Percentiles rank a stretch among this genome's conserved stretches.
phyloP scores from a whole-genome alignment of 345 rosid genomes.

The Theobroma cacao region DNA sequence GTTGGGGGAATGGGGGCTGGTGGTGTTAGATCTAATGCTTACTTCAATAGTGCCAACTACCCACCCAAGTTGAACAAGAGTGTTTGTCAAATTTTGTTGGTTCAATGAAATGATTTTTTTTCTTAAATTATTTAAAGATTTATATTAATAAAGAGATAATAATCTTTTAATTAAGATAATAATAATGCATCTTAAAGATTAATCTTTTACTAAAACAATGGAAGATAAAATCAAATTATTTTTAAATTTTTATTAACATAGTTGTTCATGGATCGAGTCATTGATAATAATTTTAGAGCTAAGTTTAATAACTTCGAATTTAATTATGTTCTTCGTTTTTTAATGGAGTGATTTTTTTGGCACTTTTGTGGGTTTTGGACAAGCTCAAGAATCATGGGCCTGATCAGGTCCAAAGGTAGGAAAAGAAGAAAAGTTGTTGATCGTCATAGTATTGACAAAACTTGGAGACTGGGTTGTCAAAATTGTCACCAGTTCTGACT shows the following conservation, averaged over 20 bases:
- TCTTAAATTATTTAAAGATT: neutral
- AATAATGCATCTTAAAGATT: no score
- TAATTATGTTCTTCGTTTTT: no score
- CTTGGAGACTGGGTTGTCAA: neutral
- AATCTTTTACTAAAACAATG: no score
- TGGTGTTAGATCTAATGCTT: neutral
- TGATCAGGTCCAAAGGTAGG: no score
- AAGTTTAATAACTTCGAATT: neutral
- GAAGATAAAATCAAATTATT: no score
- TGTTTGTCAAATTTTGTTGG: neutral
- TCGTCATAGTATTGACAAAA: neutral
- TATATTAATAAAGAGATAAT: no score
- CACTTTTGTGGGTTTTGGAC: no score
- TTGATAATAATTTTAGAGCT: neutral
- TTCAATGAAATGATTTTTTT: neutral
- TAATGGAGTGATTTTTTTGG: no score
- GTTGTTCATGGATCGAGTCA: neutral
- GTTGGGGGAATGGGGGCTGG: neutral
- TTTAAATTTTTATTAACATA: no score
- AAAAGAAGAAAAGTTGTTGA: neutral
- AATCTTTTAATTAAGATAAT: no score
- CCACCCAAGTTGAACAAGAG: neutral
- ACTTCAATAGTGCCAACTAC: neutral
- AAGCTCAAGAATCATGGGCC: no score
- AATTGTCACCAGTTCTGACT: neutral